Percentiles rank a stretch among this genome's conserved stretches.
Conservation (phyloP, 768 basidiomycete species). For the Nevesoporus exiguus region DNA sequence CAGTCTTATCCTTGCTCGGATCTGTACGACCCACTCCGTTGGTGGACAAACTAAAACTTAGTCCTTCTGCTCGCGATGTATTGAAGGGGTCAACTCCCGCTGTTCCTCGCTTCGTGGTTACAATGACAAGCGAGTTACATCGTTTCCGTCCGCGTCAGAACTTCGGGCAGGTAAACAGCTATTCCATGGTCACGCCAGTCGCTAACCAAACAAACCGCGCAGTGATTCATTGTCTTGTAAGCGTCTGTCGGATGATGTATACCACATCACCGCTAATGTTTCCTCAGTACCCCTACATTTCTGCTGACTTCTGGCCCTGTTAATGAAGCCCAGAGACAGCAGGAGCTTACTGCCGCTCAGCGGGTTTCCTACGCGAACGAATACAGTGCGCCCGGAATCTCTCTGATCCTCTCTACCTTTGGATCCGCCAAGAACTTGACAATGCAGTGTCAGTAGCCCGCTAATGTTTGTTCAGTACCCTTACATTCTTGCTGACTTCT, state of each 20-base stretch:
- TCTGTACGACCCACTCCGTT: constrained; percentile 16
- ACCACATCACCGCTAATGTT: not conserved
- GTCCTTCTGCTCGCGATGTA: constrained; percentile 23
- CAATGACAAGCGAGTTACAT: constrained; percentile 41
- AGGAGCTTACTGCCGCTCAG: constrained; percentile 34
- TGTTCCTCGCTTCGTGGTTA: constrained; percentile 50
- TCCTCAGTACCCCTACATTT: constrained; percentile 40
- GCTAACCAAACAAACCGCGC: not conserved
- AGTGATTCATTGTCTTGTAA: constrained; percentile 39
- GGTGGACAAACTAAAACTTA: constrained; percentile 21
- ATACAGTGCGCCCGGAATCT: constrained; percentile 55
- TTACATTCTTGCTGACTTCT: not conserved
- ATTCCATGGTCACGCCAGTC: not conserved
- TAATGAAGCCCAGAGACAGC: constrained; percentile 48
- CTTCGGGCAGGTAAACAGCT: constrained; percentile 35
- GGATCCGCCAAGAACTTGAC: constrained; percentile 41
- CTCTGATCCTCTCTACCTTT: constrained; percentile 55
- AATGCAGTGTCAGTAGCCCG: too few relatives aligned
- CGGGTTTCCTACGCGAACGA: constrained; percentile 42
- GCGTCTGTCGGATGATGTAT: not conserved
- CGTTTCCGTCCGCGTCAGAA: constrained; percentile 41
- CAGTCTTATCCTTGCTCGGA: constrained; percentile 14
- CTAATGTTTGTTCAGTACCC: not conserved
- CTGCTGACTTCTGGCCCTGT: constrained; percentile 38
- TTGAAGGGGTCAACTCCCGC: constrained; percentile 28